phyloP scores from a whole-genome alignment of 352 stramenopile species.

The Phytophthora brassicae region DNA sequence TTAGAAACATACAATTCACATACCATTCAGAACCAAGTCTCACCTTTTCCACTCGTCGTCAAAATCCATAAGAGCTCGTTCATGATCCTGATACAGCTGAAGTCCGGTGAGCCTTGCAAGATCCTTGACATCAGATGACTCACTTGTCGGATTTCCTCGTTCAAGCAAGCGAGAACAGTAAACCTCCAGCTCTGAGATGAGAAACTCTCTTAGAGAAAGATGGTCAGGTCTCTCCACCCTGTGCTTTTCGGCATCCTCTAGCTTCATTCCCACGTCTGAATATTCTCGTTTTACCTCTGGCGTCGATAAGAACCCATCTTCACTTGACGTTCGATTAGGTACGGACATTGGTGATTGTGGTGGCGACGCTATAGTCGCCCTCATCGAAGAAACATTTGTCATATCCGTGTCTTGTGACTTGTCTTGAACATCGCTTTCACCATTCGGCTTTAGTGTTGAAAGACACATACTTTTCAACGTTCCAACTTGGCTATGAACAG shows the following conservation, averaged over 20 bases:
- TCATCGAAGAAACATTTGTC: constrained; percentile 1
- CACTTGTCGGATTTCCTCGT: background rate
- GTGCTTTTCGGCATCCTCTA: constrained; percentile 13
- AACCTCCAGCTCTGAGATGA: constrained; percentile 50
- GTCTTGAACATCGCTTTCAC: background rate
- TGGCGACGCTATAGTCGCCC: constrained; percentile 3
- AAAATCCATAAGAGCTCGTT: constrained; percentile 52
- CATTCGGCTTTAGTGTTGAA: constrained; percentile 22
- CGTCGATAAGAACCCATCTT: constrained; percentile 23
- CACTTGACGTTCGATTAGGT: constrained; percentile 25
- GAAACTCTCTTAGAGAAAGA: constrained; percentile 49
- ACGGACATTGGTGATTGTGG: constrained; percentile 26
- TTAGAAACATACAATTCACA: constrained; percentile 3
- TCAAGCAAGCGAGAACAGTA: constrained; percentile 40
- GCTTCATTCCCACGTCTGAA: constrained; percentile 14
- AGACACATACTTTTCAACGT: constrained; percentile 37
- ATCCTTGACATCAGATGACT: constrained; percentile 22
- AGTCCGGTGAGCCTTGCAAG: constrained; percentile 40
- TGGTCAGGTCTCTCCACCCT: constrained; percentile 35
- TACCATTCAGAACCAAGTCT: background rate
- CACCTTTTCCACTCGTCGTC: constrained; percentile 56
- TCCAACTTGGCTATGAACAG: constrained; percentile 24
- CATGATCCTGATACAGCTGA: constrained; percentile 53
- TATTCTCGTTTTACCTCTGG: constrained; percentile 23
- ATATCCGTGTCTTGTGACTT: background rate